Percentiles rank a stretch among this genome's conserved stretches.
These are phyloP conservation scores for Sordaria brevicollis DNA, from an alignment of 495 filamentous ascomycete species.

Conservation along the genomic window DNA sequence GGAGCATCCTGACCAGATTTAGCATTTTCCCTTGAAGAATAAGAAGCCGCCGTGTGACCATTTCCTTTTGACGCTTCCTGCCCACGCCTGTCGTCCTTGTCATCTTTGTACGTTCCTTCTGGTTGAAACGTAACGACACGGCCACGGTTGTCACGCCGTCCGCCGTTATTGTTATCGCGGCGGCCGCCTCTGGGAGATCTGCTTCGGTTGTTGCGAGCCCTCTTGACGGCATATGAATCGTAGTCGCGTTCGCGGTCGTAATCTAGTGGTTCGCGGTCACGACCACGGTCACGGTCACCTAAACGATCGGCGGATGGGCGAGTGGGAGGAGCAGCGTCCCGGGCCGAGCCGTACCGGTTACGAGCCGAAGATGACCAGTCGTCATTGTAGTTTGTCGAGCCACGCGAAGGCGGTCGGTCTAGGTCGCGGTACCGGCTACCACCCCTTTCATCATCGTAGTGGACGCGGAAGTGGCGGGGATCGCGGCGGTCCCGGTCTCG, in stretches of 20 bases:
- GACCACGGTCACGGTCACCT: constrained; percentile 11
- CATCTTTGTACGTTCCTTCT: constrained; percentile 25
- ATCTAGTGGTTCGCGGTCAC: constrained; percentile 2
- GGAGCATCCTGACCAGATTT: constrained; percentile 52
- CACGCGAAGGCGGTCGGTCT: constrained; percentile 47
- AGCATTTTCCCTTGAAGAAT: constrained; percentile 49
- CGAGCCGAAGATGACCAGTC: constrained; percentile 18
- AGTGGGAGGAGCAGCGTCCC: constrained; percentile 11
- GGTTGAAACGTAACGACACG: constrained; percentile 2
- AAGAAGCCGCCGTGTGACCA: constrained; percentile 21
- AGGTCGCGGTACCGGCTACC: constrained; percentile 52
- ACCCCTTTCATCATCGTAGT: constrained; percentile 46
- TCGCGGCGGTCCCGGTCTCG: constrained; percentile 29
- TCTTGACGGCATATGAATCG: constrained; percentile 45
- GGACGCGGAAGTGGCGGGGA: constrained; percentile 48
- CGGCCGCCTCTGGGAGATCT: constrained; percentile 45
- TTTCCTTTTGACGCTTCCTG: constrained; percentile 23
- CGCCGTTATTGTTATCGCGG: constrained; percentile 21
- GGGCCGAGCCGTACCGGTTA: constrained; percentile 44
- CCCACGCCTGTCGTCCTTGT: constrained; percentile 34
- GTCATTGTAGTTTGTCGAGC: constrained; percentile 35
- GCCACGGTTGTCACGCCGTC: constrained; percentile 26
- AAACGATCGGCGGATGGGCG: constrained; percentile 5
- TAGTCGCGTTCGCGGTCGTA: constrained; percentile 20
- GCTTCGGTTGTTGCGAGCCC: constrained; percentile 56